A percentile compares a stretch with the other conserved stretches of the same genome.
phyloP scores from a whole-genome alignment of 176 grass and related monocot species.

The Oryza glumipatula region DNA sequence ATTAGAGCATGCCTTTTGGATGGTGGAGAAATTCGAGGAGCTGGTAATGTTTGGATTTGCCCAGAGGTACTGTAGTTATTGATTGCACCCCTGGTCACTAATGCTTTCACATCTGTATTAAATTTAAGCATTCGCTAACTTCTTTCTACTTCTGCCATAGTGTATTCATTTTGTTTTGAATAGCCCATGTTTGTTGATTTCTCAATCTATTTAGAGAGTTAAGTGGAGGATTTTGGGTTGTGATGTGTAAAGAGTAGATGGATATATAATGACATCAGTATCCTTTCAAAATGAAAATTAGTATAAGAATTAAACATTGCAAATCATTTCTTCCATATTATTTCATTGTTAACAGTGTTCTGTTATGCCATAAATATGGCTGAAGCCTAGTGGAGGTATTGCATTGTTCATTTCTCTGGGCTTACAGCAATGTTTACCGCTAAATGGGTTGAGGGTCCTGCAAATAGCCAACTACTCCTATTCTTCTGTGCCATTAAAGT shows the following conservation, averaged over 20 bases:
- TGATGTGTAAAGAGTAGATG: background rate
- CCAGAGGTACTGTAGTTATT: conserved; percentile 71
- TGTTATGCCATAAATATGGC: background rate
- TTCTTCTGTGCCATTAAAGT: conserved; percentile 25
- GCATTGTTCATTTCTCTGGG: conserved; percentile 7
- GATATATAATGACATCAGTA: conserved; percentile 20
- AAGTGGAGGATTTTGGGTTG: conserved; percentile 26
- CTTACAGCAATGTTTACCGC: background rate
- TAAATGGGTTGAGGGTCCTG: background rate
- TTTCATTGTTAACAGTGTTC: conserved; percentile 29
- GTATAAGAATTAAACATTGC: background rate
- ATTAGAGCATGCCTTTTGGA: conserved; percentile 96
- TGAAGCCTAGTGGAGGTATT: conserved; percentile 8
- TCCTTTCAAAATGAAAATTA: conserved; percentile 17
- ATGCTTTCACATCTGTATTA: conserved; percentile 29
- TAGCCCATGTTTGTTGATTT: conserved; percentile 14
- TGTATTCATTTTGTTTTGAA: conserved; percentile 19
- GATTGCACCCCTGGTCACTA: conserved; percentile 20
- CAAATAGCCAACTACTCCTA: background rate
- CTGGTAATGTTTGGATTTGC: conserved; percentile 97
- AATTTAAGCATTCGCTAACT: conserved; percentile 4
- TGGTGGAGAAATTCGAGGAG: conserved; percentile 97
- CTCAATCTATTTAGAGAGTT: conserved; percentile 12
- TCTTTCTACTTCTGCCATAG: conserved; percentile 35
- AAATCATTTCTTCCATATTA: conserved; percentile 23